Conservation (phyloP, 2,329 filamentous ascomycete species). For the Sclerotinia subarctica region DNA sequence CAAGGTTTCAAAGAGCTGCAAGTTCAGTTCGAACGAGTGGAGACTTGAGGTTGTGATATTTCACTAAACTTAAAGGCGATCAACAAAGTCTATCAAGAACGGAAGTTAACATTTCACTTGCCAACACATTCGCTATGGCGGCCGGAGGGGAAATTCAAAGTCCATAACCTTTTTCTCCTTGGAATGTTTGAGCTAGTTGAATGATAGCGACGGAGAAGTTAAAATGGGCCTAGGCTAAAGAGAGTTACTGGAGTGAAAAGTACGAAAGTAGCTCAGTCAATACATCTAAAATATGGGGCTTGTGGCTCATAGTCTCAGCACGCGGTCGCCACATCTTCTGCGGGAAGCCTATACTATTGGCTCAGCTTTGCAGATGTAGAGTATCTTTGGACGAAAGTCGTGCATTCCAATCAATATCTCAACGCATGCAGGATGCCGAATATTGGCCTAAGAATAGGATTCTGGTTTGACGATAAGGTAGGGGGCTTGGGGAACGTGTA, state of each 20-base stretch:
- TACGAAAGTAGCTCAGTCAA: background rate
- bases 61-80: background rate
- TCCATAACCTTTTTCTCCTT: background rate
- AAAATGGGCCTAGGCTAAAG: background rate
- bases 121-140: conserved; percentile 9
- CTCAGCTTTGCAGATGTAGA: background rate
- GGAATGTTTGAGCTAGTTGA: conserved; percentile 1
- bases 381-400: conserved; percentile 10
- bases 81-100: background rate
- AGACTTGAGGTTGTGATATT: conserved; percentile 5
- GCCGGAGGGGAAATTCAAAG: background rate
- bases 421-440: background rate
- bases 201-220: background rate
- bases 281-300: conserved; percentile 6
- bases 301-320: conserved; percentile 1
- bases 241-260: background rate
- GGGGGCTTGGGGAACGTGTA: background rate
- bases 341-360: conserved; percentile 10
- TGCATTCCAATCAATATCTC: background rate
- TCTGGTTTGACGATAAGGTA: conserved; percentile 6
- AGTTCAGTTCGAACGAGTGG: background rate
- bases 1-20: background rate
- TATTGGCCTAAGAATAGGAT: conserved; percentile 20
- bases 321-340: background rate
- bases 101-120: conserved; percentile 17